phyloP scores from a whole-genome alignment of 371 early-diverging fungal genomes.

The Apophysomyces trapeziformis region DNA sequence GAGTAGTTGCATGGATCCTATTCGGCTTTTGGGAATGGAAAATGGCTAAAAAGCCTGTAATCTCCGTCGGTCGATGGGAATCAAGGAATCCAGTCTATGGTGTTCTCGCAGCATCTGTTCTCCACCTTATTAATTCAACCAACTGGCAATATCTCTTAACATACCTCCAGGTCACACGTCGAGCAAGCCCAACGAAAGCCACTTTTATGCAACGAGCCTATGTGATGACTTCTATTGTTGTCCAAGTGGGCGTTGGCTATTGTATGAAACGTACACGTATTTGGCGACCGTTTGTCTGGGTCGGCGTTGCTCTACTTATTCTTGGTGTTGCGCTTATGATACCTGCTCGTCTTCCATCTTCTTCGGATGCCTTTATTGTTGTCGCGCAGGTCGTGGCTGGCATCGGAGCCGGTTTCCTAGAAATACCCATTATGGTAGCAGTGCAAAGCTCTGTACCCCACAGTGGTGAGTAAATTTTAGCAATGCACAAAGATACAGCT shows the following conservation, averaged over 20 bases:
- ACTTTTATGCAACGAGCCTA: constrained; percentile 41
- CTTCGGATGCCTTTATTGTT: constrained; percentile 36
- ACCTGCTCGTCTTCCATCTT: constrained; percentile 40
- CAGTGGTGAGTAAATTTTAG: constrained; percentile 21
- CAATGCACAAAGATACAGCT: background rate
- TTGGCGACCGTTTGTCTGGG: constrained; percentile 52
- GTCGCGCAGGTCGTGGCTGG: constrained; percentile 46
- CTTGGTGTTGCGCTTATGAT: constrained; percentile 47
- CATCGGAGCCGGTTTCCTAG: constrained; percentile 40
- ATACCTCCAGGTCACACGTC: constrained; percentile 53
- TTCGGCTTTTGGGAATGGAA: constrained; percentile 49
- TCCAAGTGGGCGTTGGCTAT: constrained; percentile 36
- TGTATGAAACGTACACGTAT: constrained; percentile 49
- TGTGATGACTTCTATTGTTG: constrained; percentile 33
- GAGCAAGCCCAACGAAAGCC: constrained; percentile 26
- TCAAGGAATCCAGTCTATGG: constrained; percentile 49
- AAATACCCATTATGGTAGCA: constrained; percentile 38
- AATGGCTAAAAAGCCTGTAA: constrained; percentile 44
- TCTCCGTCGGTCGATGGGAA: constrained; percentile 51
- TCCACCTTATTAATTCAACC: constrained; percentile 44
- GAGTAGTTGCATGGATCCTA: constrained; percentile 29
- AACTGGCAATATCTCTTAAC: constrained; percentile 47
- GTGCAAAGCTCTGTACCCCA: constrained; percentile 45
- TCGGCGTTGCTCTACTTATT: constrained; percentile 61
- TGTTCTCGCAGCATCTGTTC: constrained; percentile 39